A percentile compares a stretch with the other conserved stretches of the same genome.
These are phyloP conservation scores for Alternaria gaisen DNA, from an alignment of 2,329 filamentous ascomycete species.

Conservation along the genomic window DNA sequence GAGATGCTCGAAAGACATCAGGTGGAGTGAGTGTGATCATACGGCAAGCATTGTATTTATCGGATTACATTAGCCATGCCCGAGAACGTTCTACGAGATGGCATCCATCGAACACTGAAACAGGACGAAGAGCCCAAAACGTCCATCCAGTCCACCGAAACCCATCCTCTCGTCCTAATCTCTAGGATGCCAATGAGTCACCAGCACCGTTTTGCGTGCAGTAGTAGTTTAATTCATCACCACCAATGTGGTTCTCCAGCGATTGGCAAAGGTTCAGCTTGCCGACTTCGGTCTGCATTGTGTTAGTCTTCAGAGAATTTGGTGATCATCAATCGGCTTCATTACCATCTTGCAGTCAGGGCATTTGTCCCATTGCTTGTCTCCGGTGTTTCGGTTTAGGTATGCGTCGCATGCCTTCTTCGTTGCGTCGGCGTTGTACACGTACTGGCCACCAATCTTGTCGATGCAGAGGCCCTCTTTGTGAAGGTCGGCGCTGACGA, in stretches of 20 bases:
- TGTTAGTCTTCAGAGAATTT: constrained; percentile 1
- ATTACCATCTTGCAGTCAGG: constrained; percentile 40
- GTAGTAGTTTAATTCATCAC: constrained; percentile 41
- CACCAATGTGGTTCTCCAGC: constrained; percentile 36
- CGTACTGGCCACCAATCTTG: constrained; percentile 23
- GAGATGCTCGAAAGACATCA: background rate
- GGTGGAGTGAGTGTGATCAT: background rate
- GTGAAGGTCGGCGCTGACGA: constrained; percentile 34
- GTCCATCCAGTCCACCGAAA: background rate
- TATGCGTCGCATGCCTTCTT: constrained; percentile 31
- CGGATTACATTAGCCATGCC: background rate
- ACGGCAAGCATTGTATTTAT: background rate
- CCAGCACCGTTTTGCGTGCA: constrained; percentile 34
- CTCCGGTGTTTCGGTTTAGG: constrained; percentile 36
- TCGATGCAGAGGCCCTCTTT: constrained; percentile 31
- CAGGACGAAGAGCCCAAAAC: background rate
- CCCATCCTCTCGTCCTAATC: background rate
- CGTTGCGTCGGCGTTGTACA: constrained; percentile 39
- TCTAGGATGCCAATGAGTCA: constrained; percentile 19
- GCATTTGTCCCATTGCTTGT: constrained; percentile 38
- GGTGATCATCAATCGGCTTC: background rate
- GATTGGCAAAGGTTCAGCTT: constrained; percentile 36
- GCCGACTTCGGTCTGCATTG: constrained; percentile 21
- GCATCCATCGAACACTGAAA: background rate
- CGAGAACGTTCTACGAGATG: background rate